A percentile compares a stretch with the other conserved stretches of the same genome.
These are phyloP conservation scores for Eucalyptus pauciflora DNA, from an alignment of 345 rosid genomes.

Conservation along the genomic window DNA sequence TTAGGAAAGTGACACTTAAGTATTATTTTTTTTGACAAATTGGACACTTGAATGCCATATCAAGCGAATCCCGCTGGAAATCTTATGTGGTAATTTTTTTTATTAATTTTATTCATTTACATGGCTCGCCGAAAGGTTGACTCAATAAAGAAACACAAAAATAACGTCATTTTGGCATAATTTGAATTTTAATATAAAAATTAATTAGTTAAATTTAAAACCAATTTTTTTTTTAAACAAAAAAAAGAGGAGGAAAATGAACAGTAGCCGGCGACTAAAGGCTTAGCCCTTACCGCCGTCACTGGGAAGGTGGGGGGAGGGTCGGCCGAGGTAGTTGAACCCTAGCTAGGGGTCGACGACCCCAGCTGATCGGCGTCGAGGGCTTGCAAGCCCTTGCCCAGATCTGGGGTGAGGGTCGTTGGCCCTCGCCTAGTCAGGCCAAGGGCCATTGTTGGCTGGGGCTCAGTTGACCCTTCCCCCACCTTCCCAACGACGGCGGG, in stretches of 20 bases:
- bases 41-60: fast-evolving
- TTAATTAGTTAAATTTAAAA: too few species aligned
- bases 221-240: too few species aligned
- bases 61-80: fast-evolving
- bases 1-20: too few species aligned
- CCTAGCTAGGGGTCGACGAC: fast-evolving
- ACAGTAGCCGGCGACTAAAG: fast-evolving
- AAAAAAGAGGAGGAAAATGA: too few species aligned
- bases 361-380: fast-evolving
- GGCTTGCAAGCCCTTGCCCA: fast-evolving
- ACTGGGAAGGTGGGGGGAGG: too few species aligned
- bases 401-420: fast-evolving
- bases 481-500: fast-evolving
- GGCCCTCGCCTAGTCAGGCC: fast-evolving
- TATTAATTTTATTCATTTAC: too few species aligned
- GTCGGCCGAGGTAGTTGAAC: fast-evolving
- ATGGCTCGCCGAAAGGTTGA: fast-evolving
- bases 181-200: too few species aligned
- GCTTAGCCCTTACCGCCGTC: fast-evolving
- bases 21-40: too few species aligned
- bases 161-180: fast-evolving
- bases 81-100: fast-evolving
- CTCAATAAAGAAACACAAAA: too few species aligned
- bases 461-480: fast-evolving
- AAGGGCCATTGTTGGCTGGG: fast-evolving